A percentile compares a stretch with the other conserved stretches of the same genome.
These are phyloP conservation scores for Hypoxylon sp. DNA, from an alignment of 2,329 filamentous ascomycete genomes.

Conservation along the genomic window DNA sequence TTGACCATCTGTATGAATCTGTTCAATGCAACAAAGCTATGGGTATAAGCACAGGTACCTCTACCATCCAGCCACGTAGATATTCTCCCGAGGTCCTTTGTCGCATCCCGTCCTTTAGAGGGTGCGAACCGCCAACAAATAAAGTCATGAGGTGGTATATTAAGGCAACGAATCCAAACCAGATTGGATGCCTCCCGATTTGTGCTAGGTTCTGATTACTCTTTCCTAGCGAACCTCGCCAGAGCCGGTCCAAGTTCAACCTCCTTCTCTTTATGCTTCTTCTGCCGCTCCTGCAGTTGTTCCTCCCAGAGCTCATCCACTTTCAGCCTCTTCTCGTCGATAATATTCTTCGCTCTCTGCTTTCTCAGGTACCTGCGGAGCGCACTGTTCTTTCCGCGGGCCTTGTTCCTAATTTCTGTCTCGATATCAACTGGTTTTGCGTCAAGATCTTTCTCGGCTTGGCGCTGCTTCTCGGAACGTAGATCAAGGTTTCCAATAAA, in stretches of 20 bases:
- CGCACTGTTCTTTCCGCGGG: slow-evolving; percentile 89
- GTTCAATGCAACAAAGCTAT: slow-evolving; percentile 18
- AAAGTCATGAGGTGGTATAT: slow-evolving; percentile 22
- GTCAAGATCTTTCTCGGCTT: slow-evolving; percentile 84
- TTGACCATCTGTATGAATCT: slow-evolving; percentile 6
- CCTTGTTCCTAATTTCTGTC: slow-evolving; percentile 79
- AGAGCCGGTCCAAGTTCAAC: slow-evolving; percentile 87
- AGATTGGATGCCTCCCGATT: slow-evolving; percentile 26
- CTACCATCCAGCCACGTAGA: slow-evolving; percentile 34
- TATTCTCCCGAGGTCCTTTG: slow-evolving; percentile 18
- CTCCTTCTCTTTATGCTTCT: slow-evolving; percentile 73
- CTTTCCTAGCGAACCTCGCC: slow-evolving; percentile 84
- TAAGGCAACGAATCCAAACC: slow-evolving; percentile 22
- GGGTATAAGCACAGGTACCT: slow-evolving; percentile 35
- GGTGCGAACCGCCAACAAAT: slow-evolving; percentile 30
- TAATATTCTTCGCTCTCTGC: slow-evolving; percentile 91
- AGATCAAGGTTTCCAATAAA: slow-evolving; percentile 91
- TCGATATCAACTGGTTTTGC: slow-evolving; percentile 69
- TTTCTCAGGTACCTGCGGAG: slow-evolving; percentile 91
- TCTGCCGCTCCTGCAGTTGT: slow-evolving; percentile 75
- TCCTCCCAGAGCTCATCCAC: slow-evolving; percentile 86
- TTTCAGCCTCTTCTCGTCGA: slow-evolving; percentile 92
- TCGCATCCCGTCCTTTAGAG: slow-evolving; percentile 17
- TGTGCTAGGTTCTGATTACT: slow-evolving; percentile 53
- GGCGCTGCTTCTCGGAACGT: slow-evolving; percentile 80